Base-by-base conservation (phyloP, 2,329 filamentous ascomycete species). In the Sclerotinia sclerotiorum region DNA sequence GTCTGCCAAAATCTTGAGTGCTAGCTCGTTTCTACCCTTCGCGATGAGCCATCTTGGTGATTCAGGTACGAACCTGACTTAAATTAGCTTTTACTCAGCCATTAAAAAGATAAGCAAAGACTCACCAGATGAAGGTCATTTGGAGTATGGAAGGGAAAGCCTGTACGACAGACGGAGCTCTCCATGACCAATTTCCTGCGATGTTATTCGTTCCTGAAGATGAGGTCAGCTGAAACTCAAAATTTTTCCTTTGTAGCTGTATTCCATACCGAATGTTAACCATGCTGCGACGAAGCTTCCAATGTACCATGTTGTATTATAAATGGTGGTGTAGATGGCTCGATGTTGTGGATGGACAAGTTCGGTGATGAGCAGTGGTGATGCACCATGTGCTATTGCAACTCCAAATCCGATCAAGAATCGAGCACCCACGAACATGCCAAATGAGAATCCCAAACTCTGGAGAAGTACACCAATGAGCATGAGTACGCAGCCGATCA, bases 11-110 rank as follows among this genome's bases (percentile, higher is more conserved):
- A 85, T 75, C 82, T 82, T 15, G 82, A 79, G 80, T 0, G 87
- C 86, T 75, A 91, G 85, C 42, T 91, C 88, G 82, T 88, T 90
- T 0, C 86, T 83, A 70, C 89, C 89, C 73, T 89, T 84, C 19
- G 84, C 84, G 8, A 90, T 90, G 5, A 92, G 81, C 89, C 54
- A 85, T 69, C 76, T 70, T 35, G 80, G 75, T 70, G 79, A 74
- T 72, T 80, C 79, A 35, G 79, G 79, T 17, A 80, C 76, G 35
- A 78, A 72, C 75, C 75, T 70, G 70, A 65, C 7, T 61, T 70
- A 7, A 6, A 15, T 65, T 48, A 67, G 29, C 15, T 49, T 56
- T 11, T 49, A 42, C n/a, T 17, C n/a, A 3, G 17, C 13, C 17
- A 24, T 54, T 32, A 29, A 42, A 3, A 24, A 13, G 13, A 19